Percentiles rank a stretch among this genome's conserved stretches.
phyloP scores from a whole-genome alignment of 768 basidiomycete genomes.

The Phaeotremella skinneri region DNA sequence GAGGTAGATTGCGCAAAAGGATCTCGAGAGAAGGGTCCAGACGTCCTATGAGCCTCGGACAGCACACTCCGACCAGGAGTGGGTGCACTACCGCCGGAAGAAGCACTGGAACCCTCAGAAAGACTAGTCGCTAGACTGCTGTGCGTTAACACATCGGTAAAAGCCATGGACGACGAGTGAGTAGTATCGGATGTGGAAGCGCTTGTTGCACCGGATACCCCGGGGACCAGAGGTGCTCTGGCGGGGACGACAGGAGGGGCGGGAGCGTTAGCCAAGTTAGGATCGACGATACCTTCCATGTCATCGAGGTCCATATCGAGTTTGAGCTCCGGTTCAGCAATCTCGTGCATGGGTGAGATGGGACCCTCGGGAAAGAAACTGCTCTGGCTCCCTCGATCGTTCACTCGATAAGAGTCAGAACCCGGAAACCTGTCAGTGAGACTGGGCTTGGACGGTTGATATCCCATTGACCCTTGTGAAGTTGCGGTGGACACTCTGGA shows the following conservation, averaged over 20 bases:
- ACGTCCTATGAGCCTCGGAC: constrained; percentile 25
- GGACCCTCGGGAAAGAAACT: constrained; percentile 18
- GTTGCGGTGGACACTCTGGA: constrained; percentile 21
- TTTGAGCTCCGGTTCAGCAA: constrained; percentile 51
- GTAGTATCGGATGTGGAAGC: neutral
- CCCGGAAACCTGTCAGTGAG: neutral
- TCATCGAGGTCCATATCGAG: constrained; percentile 69
- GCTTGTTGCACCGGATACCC: neutral
- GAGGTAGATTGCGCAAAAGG: constrained; percentile 22
- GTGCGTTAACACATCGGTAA: neutral
- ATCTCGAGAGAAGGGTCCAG: constrained; percentile 23
- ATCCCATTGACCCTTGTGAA: constrained; percentile 21
- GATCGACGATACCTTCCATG: constrained; percentile 80
- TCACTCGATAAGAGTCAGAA: constrained; percentile 5
- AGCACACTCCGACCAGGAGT: constrained; percentile 21
- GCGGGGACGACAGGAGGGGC: constrained; percentile 12
- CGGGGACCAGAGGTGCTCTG: constrained; percentile 11
- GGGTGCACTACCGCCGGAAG: neutral
- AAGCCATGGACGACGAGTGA: neutral
- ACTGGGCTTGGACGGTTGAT: constrained; percentile 4
- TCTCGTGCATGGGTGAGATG: constrained; percentile 33
- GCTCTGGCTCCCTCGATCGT: constrained; percentile 17
- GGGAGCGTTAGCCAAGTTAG: constrained; percentile 9
- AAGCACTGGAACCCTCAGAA: constrained; percentile 1
- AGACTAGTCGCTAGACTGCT: neutral